phyloP scores from a whole-genome alignment of 1,139 yeast species.

The Spencermartinsiella ligniputridi region DNA sequence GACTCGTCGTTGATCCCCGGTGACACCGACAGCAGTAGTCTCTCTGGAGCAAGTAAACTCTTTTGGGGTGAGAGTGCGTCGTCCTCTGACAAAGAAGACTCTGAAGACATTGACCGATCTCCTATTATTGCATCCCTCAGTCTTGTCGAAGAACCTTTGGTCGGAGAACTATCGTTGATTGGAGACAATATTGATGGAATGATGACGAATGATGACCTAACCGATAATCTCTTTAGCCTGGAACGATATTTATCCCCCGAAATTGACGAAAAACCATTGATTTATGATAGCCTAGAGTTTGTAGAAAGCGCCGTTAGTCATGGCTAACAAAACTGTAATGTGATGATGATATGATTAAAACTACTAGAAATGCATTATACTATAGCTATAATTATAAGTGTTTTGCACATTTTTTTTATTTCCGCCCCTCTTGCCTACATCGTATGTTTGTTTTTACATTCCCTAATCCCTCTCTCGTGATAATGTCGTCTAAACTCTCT shows the following conservation, averaged over 20 bases:
- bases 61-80: slow-evolving; percentile 3
- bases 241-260: slow-evolving; percentile 26
- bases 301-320: slow-evolving; percentile 11
- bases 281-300: slow-evolving; percentile 25
- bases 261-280: slow-evolving; percentile 19
- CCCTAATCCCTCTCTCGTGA: too few relatives aligned
- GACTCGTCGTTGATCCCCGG: not conserved
- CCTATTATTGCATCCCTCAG: slow-evolving; percentile 2
- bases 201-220: not conserved
- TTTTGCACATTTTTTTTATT: not conserved
- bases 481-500: too few relatives aligned
- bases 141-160: not conserved
- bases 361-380: slow-evolving; percentile 14
- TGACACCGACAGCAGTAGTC: not conserved
- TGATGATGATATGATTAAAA: slow-evolving; percentile 15
- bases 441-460: too few relatives aligned
- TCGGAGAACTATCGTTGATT: not conserved
- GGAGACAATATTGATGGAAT: not conserved
- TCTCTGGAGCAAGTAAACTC: not conserved
- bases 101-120: slow-evolving; percentile 4
- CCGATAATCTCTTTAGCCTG: slow-evolving; percentile 11
- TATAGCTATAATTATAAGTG: slow-evolving; percentile 14
- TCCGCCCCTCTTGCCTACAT: too few relatives aligned
- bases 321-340: not conserved
- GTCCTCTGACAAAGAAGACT: slow-evolving; percentile 10